phyloP scores from a whole-genome alignment of 2,329 filamentous ascomycete genomes.

The Trichophyton mentagrophytes region DNA sequence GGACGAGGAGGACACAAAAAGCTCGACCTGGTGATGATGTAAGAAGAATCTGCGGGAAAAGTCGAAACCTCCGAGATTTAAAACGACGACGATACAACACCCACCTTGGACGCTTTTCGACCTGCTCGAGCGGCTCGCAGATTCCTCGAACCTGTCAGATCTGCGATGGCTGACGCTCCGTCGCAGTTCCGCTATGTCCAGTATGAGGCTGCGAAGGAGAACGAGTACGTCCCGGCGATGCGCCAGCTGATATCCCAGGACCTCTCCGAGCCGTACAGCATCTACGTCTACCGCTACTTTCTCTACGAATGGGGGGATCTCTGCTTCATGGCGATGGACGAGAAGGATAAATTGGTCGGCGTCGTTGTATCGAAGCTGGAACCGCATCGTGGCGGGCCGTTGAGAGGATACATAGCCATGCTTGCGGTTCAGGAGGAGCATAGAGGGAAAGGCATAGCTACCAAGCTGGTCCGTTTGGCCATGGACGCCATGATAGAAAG shows the following conservation, averaged over 20 bases:
- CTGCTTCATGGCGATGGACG: conserved; percentile 67
- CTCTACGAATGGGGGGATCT: conserved; percentile 94
- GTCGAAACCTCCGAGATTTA: neutral
- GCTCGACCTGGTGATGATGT: conserved; percentile 1
- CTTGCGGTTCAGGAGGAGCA: conserved; percentile 73
- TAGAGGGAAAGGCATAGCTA: conserved; percentile 77
- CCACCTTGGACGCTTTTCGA: neutral
- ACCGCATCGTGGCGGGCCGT: conserved; percentile 69
- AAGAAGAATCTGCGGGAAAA: neutral
- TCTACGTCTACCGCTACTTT: conserved; percentile 98
- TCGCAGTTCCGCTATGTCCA: conserved; percentile 41
- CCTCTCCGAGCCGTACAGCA: conserved; percentile 94
- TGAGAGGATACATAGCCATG: conserved; percentile 96
- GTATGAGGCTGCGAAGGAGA: conserved; percentile 48
- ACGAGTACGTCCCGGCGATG: conserved; percentile 67
- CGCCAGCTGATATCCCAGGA: conserved; percentile 89
- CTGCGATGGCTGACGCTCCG: conserved; percentile 4
- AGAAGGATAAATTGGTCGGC: conserved; percentile 53
- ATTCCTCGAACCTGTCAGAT: neutral
- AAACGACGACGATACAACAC: neutral
- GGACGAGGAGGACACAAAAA: neutral
- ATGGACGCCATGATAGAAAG: conserved; percentile 80
- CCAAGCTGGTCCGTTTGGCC: conserved; percentile 72
- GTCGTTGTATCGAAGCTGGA: conserved; percentile 94
- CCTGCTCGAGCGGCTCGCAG: neutral